Conservation (phyloP, 176 grass and related monocot species). For the Raddia guianensis region DNA sequence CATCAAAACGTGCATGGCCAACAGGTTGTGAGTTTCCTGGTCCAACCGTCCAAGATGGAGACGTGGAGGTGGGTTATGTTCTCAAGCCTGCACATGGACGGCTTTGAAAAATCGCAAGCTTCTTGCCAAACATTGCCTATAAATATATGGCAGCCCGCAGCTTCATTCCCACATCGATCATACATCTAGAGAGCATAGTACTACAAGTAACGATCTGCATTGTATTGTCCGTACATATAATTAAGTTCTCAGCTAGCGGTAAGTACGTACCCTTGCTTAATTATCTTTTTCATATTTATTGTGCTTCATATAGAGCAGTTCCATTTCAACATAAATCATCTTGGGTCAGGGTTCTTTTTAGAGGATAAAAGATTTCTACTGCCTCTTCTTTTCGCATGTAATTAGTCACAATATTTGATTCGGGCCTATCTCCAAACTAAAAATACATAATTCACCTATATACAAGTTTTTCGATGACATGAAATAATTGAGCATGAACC, state of each 20-base stretch:
- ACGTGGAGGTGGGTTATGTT: neutral
- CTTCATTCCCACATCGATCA: neutral
- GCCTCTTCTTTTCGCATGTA: too few species aligned
- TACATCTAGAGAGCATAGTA: neutral
- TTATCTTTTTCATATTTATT: neutral
- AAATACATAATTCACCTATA: too few species aligned
- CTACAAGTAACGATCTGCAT: neutral
- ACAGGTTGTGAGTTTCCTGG: neutral
- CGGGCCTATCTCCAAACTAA: neutral
- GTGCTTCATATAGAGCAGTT: neutral
- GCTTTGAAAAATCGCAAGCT: neutral
- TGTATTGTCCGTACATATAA: too few species aligned
- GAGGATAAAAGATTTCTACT: neutral
- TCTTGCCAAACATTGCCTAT: neutral
- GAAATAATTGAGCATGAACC: neutral
- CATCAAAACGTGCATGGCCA: slow-evolving; percentile 4
- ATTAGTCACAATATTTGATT: neutral
- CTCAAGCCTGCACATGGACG: neutral
- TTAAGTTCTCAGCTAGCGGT: neutral
- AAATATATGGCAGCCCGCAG: neutral
- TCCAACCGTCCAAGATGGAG: neutral
- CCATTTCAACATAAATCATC: neutral
- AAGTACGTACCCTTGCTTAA: neutral
- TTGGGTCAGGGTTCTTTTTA: neutral
- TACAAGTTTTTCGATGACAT: neutral